Evolutionary conservation across 768 basidiomycete species (phyloP).

Genomic region (Lentinula sp.): DNA sequence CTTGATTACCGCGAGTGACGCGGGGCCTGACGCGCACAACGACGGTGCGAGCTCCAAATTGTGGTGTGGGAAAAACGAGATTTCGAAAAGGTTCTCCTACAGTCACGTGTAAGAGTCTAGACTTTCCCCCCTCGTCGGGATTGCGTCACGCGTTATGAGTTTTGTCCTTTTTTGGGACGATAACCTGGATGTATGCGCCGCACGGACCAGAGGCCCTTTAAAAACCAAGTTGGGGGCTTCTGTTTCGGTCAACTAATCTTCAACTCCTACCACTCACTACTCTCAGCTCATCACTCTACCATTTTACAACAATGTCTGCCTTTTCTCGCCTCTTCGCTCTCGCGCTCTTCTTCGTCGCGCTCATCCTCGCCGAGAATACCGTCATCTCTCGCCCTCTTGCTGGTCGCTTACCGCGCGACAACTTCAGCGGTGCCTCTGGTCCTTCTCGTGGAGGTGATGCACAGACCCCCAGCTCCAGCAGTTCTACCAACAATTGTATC

Average conservation of each 20-base stretch:
- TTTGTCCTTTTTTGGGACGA: slow-evolving; percentile 6
- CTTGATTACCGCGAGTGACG: neutral
- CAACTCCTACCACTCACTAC: slow-evolving; percentile 17
- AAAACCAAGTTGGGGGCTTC: neutral
- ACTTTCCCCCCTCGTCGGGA: neutral
- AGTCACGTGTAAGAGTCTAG: neutral
- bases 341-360: neutral
- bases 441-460: neutral
- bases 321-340: neutral
- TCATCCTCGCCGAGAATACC: neutral
- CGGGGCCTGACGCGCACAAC: neutral
- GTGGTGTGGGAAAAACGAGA: neutral
- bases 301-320: slow-evolving; percentile 5
- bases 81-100: neutral
- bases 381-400: neutral
- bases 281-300: slow-evolving; percentile 10
- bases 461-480: neutral
- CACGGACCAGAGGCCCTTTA: neutral
- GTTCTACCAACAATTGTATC: neutral
- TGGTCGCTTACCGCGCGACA: neutral
- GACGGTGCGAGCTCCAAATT: neutral
- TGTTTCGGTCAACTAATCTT: slow-evolving; percentile 1
- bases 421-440: neutral
- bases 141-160: slow-evolving; percentile 2
- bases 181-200: slow-evolving; percentile 4